These are phyloP conservation scores for Kuraishia ogatae DNA, from an alignment of 805 yeast species.

Conservation along the genomic window DNA sequence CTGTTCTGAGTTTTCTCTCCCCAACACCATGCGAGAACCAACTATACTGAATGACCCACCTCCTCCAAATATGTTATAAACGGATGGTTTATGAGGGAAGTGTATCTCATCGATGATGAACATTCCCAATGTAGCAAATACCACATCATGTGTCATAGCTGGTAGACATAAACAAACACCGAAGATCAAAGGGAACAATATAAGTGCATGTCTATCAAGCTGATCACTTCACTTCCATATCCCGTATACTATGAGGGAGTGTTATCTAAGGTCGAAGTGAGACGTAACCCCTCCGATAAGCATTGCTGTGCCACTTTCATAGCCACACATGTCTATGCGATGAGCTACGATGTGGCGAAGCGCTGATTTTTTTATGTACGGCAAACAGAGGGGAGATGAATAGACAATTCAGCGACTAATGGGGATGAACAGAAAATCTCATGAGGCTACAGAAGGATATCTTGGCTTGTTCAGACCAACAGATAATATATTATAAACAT, in stretches of 20 bases:
- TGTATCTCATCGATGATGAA: slow-evolving; percentile 84
- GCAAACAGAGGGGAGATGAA: not conserved
- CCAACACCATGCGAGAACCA: slow-evolving; percentile 58
- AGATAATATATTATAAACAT: slow-evolving; percentile 8
- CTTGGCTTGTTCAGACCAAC: too few relatives aligned
- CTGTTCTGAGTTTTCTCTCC: slow-evolving; percentile 20
- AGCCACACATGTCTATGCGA: not conserved
- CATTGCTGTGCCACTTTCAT: not conserved
- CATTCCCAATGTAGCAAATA: slow-evolving; percentile 74
- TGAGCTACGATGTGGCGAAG: not conserved
- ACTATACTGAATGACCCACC: slow-evolving; percentile 78
- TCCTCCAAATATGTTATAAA: slow-evolving; percentile 68
- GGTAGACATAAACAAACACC: not conserved
- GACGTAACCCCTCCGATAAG: too few relatives aligned
- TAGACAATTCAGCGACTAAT: too few relatives aligned
- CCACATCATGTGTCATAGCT: not conserved
- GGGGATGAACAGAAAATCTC: too few relatives aligned
- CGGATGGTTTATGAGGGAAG: slow-evolving; percentile 30
- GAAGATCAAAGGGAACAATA: not conserved
- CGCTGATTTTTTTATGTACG: not conserved
- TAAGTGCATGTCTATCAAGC: too few relatives aligned
- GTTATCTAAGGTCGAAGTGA: too few relatives aligned
- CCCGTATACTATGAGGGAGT: too few relatives aligned
- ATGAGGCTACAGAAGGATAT: too few relatives aligned
- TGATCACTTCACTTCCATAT: too few relatives aligned